Evolutionary conservation across 495 filamentous ascomycete genomes (phyloP).

Genomic region (Penicillium roqueforti): DNA sequence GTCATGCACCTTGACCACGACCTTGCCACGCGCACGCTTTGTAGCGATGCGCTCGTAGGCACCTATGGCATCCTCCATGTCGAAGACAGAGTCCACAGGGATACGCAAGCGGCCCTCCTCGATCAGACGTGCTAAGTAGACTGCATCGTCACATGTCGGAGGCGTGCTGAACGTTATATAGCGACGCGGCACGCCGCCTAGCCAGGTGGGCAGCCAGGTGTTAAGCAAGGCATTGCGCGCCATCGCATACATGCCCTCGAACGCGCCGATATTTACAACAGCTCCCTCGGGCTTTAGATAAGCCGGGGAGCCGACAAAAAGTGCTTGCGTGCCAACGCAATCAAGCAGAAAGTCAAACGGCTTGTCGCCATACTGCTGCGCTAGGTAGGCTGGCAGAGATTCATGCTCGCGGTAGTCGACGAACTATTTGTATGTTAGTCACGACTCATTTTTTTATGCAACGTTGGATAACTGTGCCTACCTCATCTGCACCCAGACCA

Average conservation of each 20-base stretch:
- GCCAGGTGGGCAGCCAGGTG: constrained; percentile 25
- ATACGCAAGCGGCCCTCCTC: constrained; percentile 28
- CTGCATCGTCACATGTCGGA: constrained; percentile 19
- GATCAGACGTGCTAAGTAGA: constrained; percentile 23
- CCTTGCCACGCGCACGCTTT: constrained; percentile 35
- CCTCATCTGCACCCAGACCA: constrained; percentile 22
- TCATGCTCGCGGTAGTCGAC: constrained; percentile 33
- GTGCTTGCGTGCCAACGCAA: constrained; percentile 30
- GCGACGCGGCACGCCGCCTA: constrained; percentile 36
- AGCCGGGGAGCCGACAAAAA: constrained; percentile 26
- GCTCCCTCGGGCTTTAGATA: constrained; percentile 36
- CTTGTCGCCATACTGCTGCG: constrained; percentile 20
- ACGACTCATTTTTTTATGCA: background rate
- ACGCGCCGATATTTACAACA: constrained; percentile 35
- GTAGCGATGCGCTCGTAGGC: constrained; percentile 33
- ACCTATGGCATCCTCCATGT: constrained; percentile 29
- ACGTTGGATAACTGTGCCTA: background rate
- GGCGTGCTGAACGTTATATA: constrained; percentile 32
- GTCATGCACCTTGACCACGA: constrained; percentile 29
- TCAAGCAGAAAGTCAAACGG: constrained; percentile 40
- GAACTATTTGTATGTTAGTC: constrained; percentile 20
- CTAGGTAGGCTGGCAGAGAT: constrained; percentile 21
- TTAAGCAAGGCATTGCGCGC: constrained; percentile 28
- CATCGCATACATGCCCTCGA: constrained; percentile 21
- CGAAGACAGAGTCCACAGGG: constrained; percentile 34